Percentiles rank a stretch among this genome's conserved stretches.
Conservation (phyloP, 306 rosid species). For the Oemleria cerasiformis region DNA sequence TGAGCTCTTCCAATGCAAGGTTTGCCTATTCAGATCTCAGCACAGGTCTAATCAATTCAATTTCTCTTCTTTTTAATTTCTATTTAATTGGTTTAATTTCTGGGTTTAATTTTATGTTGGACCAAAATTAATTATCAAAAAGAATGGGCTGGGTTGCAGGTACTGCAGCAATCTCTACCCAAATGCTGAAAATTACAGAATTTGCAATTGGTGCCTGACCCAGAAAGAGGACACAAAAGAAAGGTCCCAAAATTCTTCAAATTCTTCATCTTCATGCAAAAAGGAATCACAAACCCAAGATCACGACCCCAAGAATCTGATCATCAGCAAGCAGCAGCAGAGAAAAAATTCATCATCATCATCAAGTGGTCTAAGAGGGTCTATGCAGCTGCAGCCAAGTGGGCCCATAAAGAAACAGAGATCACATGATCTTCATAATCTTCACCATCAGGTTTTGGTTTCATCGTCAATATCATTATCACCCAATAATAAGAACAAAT, state of each 20-base stretch:
- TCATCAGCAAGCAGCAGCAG: slow-evolving; percentile 5
- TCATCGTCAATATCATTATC: not conserved
- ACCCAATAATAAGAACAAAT: not conserved
- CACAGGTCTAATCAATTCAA: slow-evolving; percentile 55
- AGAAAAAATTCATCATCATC: slow-evolving; percentile 17
- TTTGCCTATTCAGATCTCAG: slow-evolving; percentile 94
- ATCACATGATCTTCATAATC: slow-evolving; percentile 33
- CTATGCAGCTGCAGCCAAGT: slow-evolving; percentile 31
- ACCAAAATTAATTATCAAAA: not conserved
- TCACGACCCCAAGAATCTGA: not conserved
- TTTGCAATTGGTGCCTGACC: slow-evolving; percentile 89
- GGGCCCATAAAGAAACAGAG: slow-evolving; percentile 62
- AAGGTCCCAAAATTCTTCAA: slow-evolving; percentile 66
- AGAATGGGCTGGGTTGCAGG: slow-evolving; percentile 27
- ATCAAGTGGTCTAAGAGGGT: slow-evolving; percentile 21
- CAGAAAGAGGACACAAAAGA: slow-evolving; percentile 53
- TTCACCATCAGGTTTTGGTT: not conserved
- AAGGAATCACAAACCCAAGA: slow-evolving; percentile 28
- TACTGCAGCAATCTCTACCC: slow-evolving; percentile 92
- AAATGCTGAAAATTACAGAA: slow-evolving; percentile 39
- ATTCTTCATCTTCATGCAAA: slow-evolving; percentile 57
- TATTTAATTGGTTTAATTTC: not conserved
- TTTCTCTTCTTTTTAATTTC: not conserved
- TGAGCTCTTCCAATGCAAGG: slow-evolving; percentile 76
- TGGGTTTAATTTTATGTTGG: not conserved